These are phyloP conservation scores for Kondoa subrosea DNA, from an alignment of 768 basidiomycete species.

Conservation along the genomic window DNA sequence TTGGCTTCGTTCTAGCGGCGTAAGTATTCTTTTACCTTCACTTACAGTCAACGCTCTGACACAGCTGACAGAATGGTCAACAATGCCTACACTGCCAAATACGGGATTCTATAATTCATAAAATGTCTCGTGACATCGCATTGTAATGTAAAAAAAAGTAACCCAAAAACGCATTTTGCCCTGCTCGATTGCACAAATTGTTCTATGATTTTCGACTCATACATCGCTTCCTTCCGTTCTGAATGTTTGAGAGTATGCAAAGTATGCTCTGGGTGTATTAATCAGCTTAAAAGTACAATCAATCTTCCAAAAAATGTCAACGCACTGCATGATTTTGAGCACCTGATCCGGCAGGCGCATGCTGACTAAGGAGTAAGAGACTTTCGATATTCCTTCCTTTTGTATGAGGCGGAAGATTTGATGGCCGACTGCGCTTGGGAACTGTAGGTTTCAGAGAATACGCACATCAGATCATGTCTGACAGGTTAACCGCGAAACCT, in stretches of 20 bases:
- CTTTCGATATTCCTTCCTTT: slow-evolving; percentile 83
- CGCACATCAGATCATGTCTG: neutral
- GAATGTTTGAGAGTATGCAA: neutral
- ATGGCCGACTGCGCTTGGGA: slow-evolving; percentile 75
- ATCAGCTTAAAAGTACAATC: neutral
- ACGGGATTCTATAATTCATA: neutral
- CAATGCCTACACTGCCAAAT: slow-evolving; percentile 3
- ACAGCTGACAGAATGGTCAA: too few relatives aligned
- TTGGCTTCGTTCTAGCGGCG: slow-evolving; percentile 17
- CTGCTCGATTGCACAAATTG: too few relatives aligned
- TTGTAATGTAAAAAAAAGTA: too few relatives aligned
- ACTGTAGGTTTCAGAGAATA: slow-evolving; percentile 38
- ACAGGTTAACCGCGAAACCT: slow-evolving; percentile 30
- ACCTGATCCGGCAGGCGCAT: slow-evolving; percentile 29
- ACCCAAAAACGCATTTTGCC: too few relatives aligned
- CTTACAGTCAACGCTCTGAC: too few relatives aligned
- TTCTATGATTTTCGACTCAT: too few relatives aligned
- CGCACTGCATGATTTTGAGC: slow-evolving; percentile 11
- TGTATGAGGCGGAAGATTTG: slow-evolving; percentile 85
- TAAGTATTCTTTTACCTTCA: too few relatives aligned
- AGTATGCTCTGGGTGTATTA: neutral
- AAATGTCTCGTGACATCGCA: neutral
- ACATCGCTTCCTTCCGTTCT: neutral
- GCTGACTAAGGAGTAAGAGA: slow-evolving; percentile 76
- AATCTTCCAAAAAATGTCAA: slow-evolving; percentile 1